A percentile compares a stretch with the other conserved stretches of the same genome.
phyloP scores from a whole-genome alignment of 192 early-diverging fungal species.

The Anaeromyces robustus region DNA sequence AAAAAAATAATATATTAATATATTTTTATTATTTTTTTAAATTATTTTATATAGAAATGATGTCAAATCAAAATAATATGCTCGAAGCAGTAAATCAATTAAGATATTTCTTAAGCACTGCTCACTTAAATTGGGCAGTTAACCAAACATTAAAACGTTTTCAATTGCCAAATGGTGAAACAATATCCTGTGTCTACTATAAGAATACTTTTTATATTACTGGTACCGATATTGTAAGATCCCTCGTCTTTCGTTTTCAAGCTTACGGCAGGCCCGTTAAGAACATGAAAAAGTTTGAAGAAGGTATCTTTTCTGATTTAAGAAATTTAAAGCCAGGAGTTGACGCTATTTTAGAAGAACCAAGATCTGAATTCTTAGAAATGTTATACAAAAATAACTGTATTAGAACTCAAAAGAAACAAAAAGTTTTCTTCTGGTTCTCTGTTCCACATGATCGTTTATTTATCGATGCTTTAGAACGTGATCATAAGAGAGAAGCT shows the following conservation, averaged over 20 bases:
- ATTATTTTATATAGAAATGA: background rate
- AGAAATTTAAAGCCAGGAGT: conserved; percentile 85
- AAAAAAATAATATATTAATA: too few relatives aligned
- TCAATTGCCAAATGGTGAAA: conserved; percentile 67
- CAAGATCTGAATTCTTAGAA: conserved; percentile 83
- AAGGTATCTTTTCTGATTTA: conserved; percentile 92
- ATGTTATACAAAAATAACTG: conserved; percentile 90
- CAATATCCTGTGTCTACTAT: conserved; percentile 84
- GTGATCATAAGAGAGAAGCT: conserved; percentile 88
- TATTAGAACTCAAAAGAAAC: conserved; percentile 96
- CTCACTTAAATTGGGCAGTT: conserved; percentile 45
- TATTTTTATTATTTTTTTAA: background rate
- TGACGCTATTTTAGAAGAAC: conserved; percentile 85
- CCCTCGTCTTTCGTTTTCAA: conserved; percentile 79
- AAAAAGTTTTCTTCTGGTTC: conserved; percentile 98
- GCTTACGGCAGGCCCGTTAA: conserved; percentile 71
- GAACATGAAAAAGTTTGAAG: conserved; percentile 94
- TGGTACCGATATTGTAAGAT: conserved; percentile 88
- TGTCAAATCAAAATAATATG: background rate
- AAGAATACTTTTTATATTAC: conserved; percentile 88
- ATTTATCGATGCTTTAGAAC: conserved; percentile 89
- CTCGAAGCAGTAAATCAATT: background rate
- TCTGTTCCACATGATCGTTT: conserved; percentile 86
- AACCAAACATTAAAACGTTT: conserved; percentile 38
- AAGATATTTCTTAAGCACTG: conserved; percentile 40